Base-by-base conservation (phyloP, 495 filamentous ascomycete genomes). In the Penicillium salamii region DNA sequence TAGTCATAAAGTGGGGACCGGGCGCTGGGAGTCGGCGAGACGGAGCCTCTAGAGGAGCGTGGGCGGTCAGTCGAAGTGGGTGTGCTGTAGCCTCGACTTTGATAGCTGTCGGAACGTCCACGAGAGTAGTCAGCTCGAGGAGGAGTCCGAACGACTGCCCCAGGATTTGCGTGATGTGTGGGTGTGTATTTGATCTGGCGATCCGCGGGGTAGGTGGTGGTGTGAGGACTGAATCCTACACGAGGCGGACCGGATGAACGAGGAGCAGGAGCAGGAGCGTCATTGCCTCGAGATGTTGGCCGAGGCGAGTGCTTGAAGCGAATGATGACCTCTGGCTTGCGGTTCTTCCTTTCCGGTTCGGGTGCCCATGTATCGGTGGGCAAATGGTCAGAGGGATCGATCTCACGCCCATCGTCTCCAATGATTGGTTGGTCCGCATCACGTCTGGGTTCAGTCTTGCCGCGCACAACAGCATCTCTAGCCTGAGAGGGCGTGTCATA, bases 331-430 rank as follows among this genome's bases (percentile, higher is more conserved):
- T 80, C 77, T 7, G 81, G 72, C 20, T 80, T 80, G 40, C 81
- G 76, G 31, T 75, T 79, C 66, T 90, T 93, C 19, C 77, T 75
- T 57, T 97, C 92, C 1, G 92, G 92, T 62, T 97, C 91, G 1
- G 93, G 93, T 0, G 93, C 93, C 88, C 91, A 97, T 3, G 85
- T 89, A 31, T 91, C 86, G 37, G 89, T 81, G 0, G 92, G 93
- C 1, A 98, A 81, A 61, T 97, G 90, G 65, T 98, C 93, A 2
- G 88, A 91, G 1, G 90, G 92, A 62, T 97, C 93, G 49, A 97
- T 83, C 48, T 91, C 86, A 24, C 88, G 79, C 12, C 93, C 95
- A 65, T 93, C 85, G 47, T 87, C 83, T 0, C 85, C 89, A 46
- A 90, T 85, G 42, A 97, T 91, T 7, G 76, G 78, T 3, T 67